Evolutionary conservation across 2,329 filamentous ascomycete species (phyloP), one percentile per base, ranked within the genome.

Genomic region (Cladosporium halotolerans): DNA sequence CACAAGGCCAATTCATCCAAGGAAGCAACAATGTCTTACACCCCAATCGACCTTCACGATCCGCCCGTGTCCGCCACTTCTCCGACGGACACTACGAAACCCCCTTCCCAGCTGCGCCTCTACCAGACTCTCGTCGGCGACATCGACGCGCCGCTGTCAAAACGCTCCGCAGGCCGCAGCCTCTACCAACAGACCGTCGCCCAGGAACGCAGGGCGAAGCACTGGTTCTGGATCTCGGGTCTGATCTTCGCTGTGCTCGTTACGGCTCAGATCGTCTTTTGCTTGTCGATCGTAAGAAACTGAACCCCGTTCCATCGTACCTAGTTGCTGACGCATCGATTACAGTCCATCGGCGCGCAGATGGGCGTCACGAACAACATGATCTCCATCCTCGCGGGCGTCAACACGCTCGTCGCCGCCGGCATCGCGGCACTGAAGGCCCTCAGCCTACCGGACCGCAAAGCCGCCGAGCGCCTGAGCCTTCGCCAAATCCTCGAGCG

Each of bases 91-190:
- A 28, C 49, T 64, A 72, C 13, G 69, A 71, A 6, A 78, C 79
- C 31, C 79, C 81, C 55, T 75, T 75, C 8, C 76, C 80, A 42
- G 13, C 40, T 54, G 77, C 74, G 2, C 82, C 83, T 57, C 79
- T 86, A 68, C 89, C 5, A 95, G 73, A 53, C 85, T 79, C 66
- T 91, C 85, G 45, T 79, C 82, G 58, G 93, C 88, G 31, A 89
- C 70, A 58, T 74, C 33, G 18, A 49, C 33, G 18, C 19, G 3
- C 45, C 19, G 1, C 31, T 16, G 13, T n/a, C 36, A 19, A 36
- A 16, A 5, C 16, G n/a, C 9, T n/a, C 14, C 7, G 16, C 14
- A 4, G 13, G 9, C 36, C 16, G 18, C 33, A 19, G 32, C 42
- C 18, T 40, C 33, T 55, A 50, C 45, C 40, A 43, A 42, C 44